These are phyloP conservation scores for Pestalotiopsis fici DNA, from an alignment of 2,329 filamentous ascomycete species.

Conservation along the genomic window DNA sequence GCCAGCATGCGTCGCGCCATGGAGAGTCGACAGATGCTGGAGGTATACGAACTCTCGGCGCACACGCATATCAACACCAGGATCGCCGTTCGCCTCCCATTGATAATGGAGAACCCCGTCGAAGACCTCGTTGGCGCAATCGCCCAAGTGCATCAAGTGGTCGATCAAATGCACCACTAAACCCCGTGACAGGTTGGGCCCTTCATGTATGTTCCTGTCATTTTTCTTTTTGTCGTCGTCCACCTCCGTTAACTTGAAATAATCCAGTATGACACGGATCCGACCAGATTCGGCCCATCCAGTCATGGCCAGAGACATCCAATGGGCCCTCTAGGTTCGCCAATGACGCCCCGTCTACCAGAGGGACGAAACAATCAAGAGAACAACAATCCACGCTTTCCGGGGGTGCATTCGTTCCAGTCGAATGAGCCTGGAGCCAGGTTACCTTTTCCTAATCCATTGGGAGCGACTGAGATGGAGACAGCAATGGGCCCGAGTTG, in stretches of 20 bases:
- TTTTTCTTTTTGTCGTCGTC: background rate
- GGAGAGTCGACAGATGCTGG: background rate
- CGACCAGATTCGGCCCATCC: background rate
- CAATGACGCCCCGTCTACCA: background rate
- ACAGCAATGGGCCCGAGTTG: background rate
- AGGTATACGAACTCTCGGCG: background rate
- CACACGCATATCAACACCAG: background rate
- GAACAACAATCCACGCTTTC: background rate
- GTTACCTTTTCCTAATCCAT: background rate
- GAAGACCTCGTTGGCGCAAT: constrained; percentile 28
- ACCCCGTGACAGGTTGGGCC: background rate
- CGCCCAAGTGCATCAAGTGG: constrained; percentile 18
- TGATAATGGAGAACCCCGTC: constrained; percentile 27
- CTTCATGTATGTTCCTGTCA: background rate
- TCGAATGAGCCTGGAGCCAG: background rate
- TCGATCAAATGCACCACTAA: background rate
- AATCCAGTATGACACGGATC: background rate
- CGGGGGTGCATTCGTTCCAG: background rate
- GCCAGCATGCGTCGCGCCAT: constrained; percentile 21
- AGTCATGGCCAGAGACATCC: background rate
- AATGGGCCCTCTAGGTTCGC: background rate
- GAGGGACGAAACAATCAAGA: background rate
- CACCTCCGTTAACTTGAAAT: background rate
- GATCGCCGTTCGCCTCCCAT: constrained; percentile 25
- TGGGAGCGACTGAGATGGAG: background rate